Percentiles rank a stretch among this genome's conserved stretches.
These are phyloP conservation scores for Wickerhamomyces silvicola DNA, from an alignment of 805 yeast species.

Conservation along the genomic window DNA sequence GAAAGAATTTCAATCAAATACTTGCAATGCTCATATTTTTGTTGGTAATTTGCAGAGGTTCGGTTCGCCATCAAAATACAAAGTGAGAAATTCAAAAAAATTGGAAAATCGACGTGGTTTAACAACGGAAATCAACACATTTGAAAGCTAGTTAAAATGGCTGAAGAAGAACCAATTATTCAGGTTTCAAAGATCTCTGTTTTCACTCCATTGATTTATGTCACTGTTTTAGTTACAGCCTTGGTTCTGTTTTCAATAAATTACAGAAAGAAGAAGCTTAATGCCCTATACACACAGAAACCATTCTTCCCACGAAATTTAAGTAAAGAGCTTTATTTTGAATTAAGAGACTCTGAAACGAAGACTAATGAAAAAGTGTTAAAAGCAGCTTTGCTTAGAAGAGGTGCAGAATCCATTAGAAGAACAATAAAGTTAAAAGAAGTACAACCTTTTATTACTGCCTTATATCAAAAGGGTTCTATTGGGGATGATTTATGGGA, in stretches of 20 bases:
- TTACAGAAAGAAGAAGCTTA: conserved; percentile 51
- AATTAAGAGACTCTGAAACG: conserved; percentile 44
- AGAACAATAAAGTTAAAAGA: conserved; percentile 80
- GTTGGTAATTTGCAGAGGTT: not conserved
- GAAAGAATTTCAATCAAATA: no score
- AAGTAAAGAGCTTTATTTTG: conserved; percentile 55
- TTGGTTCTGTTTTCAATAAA: conserved; percentile 61
- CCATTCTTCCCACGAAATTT: conserved; percentile 72
- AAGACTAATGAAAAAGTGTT: conserved; percentile 73
- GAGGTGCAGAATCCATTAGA: conserved; percentile 86
- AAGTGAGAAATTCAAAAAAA: not conserved
- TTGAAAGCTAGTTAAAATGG: no score
- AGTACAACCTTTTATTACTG: conserved; percentile 58
- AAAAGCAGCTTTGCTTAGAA: conserved; percentile 58
- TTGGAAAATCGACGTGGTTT: no score
- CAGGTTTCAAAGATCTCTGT: conserved; percentile 36
- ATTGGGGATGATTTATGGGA: conserved; percentile 87
- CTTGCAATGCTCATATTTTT: conserved; percentile 9
- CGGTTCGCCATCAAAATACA: conserved; percentile 1
- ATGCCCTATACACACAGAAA: conserved; percentile 49
- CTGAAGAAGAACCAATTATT: conserved; percentile 6
- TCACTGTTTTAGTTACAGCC: conserved; percentile 59
- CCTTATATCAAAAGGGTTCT: conserved; percentile 78
- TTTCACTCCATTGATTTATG: conserved; percentile 71
- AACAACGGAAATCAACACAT: no score